Base-by-base conservation (phyloP, 2,329 filamentous ascomycete genomes). In the Ceratocystis huliohia region DNA sequence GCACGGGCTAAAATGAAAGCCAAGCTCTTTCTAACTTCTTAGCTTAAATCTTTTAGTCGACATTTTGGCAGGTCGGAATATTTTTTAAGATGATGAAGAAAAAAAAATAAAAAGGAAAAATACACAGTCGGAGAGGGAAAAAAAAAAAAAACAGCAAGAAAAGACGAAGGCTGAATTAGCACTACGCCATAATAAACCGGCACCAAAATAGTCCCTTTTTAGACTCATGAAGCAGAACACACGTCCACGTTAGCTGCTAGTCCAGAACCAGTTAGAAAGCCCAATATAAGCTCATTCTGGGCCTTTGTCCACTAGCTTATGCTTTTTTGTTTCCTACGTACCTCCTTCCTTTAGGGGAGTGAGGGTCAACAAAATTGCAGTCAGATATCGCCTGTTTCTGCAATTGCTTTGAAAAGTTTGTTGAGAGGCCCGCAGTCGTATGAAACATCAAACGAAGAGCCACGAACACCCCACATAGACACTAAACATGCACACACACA, bases 41-140 rank as follows among this genome's bases (percentile, higher is more conserved):
- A 53, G 48, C 48, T 53, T 53, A 53, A 53, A 53, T 8, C 7
- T 53, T 53, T 53, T 53, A 53, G 20, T 53, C 20, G 48, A 20
- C 7, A 53, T 53, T 53, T 53, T 53, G 48, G 48, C 48, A 53
- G 48, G 20, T 53, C 48, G 48, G 48, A 53, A 15, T 53, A 53
- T 53, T 25, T 53, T 25, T 28, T 53, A 10, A 25, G 10, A 25
- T 53, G 7, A 37, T 53, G 48, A 53, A 53, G 48, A 53, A 53
- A 53, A 50, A 22, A 50, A 2, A 10, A 8, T 22, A 48, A 48
- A 50, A 10, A 50, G 10, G 10, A 48, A 50, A 50, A 10, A 22
- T n/a, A 7, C n/a, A 20, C 10, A 48, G 13, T 1, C 17, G 22
- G 17, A 7, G 13, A n/a, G 6, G 22, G 22, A 8, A 5, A 22